phyloP scores from a whole-genome alignment of 345 rosid species.

The Lenwebbia sp. region DNA sequence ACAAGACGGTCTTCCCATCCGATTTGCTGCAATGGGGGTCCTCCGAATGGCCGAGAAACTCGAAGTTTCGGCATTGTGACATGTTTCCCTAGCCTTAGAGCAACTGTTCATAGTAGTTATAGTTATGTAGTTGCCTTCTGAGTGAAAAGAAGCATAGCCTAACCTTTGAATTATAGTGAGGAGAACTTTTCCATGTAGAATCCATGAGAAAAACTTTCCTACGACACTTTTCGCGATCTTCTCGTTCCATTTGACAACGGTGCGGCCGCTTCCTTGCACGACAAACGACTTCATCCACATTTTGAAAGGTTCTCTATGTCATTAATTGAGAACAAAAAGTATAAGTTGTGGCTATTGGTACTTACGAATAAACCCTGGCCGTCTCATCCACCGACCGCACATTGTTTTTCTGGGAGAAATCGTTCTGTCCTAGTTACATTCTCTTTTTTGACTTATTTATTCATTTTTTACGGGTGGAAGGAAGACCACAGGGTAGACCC shows the following conservation, averaged over 20 bases:
- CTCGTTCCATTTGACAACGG: constrained; percentile 24
- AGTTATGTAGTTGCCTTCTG: no score
- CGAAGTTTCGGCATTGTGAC: constrained; percentile 6
- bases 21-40: constrained; percentile 10
- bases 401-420: not conserved
- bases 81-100: not conserved
- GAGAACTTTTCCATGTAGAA: constrained; percentile 17
- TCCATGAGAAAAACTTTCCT: constrained; percentile 24
- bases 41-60: constrained; percentile 11
- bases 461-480: not conserved
- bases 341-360: not conserved
- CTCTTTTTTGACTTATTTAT: accelerated
- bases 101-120: not conserved
- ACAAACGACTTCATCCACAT: constrained; percentile 38
- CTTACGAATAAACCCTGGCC: not conserved
- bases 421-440: not conserved
- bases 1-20: constrained; percentile 2
- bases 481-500: not conserved
- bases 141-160: no score
- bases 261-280: constrained; percentile 24
- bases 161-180: constrained; percentile 2
- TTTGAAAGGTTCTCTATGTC: constrained; percentile 17
- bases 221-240: constrained; percentile 12
- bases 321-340: not conserved
- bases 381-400: not conserved